These are phyloP conservation scores for Paramecium primaurelia DNA, from an alignment of 73 alveolate genomes.

Conservation along the genomic window DNA sequence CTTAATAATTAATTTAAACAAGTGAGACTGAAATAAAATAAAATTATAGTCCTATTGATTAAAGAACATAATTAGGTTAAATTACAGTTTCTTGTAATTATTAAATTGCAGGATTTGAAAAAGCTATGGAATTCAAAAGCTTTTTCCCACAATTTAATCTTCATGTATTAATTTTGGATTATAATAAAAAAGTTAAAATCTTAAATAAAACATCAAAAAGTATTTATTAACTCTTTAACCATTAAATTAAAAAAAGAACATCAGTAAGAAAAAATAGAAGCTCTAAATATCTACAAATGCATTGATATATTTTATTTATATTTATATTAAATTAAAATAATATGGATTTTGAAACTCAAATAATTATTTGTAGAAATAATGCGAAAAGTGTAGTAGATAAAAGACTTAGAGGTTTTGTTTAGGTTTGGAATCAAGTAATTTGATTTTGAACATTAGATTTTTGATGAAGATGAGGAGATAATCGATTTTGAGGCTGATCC, in stretches of 20 bases:
- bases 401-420: not conserved
- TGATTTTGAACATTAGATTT: not conserved
- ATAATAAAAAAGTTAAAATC: not conserved
- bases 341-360: not conserved
- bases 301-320: not conserved
- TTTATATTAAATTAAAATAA: not conserved
- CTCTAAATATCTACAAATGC: not conserved
- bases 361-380: not conserved
- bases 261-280: not conserved
- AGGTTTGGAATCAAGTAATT: not conserved
- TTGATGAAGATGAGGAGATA: not conserved
- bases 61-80: not conserved
- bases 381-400: not conserved
- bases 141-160: not conserved
- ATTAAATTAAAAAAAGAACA: not conserved
- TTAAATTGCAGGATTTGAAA: not conserved
- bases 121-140: not conserved
- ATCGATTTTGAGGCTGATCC: constrained; percentile 8
- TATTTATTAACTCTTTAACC: not conserved
- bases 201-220: not conserved
- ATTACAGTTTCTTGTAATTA: not conserved
- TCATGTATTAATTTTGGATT: not conserved
- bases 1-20: not conserved
- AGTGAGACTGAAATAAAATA: not conserved
- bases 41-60: not conserved